Base-by-base conservation (phyloP, 805 yeast genomes). In the Yamadazyma endophytica region DNA sequence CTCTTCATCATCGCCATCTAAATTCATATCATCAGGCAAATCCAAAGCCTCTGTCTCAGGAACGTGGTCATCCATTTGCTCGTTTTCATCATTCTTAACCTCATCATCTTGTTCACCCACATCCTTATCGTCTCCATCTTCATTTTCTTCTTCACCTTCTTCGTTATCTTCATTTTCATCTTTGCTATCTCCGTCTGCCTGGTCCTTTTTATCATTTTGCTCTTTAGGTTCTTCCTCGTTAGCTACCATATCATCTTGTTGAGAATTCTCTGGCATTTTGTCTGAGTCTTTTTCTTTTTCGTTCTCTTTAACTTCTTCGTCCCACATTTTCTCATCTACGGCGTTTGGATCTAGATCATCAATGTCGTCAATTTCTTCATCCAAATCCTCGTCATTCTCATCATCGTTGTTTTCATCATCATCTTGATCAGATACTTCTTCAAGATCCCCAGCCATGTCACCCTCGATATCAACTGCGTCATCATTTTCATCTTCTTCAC, bases 241-340 rank as follows among this genome's bases (percentile, higher is more conserved):
- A 6, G 66, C 72, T 33, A 61, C 64, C 58, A 70, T 60, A 21
- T 77, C 76, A 17, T 76, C 75, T 22, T 55, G 56, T n/a, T 50
- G 62, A 2, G 76, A 59, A 36, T 72, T 66, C 9, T 79, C 77
- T 3, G 86, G 79, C 61, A 77, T 59, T 35, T 73, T 65, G 17
- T 88, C 95, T 6, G 89, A 70, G 25, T 87, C 85, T 52, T 88
- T 88, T 48, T 88, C 96, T 49, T 86, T 84, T 13, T 75, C 70
- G 41, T 75, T 75, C 11, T 80, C 87, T 35, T 78, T 72, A 9
- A 82, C 84, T 52, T 90, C 88, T 49, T 89, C 97, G 49, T 90
- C 92, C 96, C 97, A 90, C 96, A 87, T 87, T 60, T 87, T 90
- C 44, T 90, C 97, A 54, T 90, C 97, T 29, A 90, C 77, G 3